Evolutionary conservation across 345 rosid species (phyloP).

Genomic region (Crucihimalaya himalaica): DNA sequence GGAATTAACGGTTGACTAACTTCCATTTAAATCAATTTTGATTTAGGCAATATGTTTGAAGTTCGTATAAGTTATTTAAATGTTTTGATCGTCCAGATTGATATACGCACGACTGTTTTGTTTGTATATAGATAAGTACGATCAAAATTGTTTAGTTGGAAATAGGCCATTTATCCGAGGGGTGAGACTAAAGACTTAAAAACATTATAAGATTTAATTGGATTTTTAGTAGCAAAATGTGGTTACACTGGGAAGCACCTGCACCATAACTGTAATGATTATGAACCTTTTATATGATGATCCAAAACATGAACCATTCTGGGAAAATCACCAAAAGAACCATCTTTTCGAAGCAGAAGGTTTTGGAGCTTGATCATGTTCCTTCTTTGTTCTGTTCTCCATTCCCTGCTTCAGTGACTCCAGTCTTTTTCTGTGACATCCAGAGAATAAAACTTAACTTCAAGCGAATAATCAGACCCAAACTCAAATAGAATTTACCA

Average conservation of each 20-base stretch:
- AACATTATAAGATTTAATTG: not conserved
- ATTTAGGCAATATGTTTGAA: no score
- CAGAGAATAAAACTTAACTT: not conserved
- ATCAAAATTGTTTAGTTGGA: no score
- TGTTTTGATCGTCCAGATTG: no score
- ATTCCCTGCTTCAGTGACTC: slow-evolving; percentile 73
- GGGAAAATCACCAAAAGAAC: slow-evolving; percentile 62
- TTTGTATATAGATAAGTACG: no score
- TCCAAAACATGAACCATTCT: not conserved
- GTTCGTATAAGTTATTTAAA: no score
- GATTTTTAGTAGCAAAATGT: not conserved
- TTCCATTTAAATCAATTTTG: no score
- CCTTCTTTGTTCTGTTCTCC: slow-evolving; percentile 53
- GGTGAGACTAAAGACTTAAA: no score
- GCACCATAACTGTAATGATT: not conserved
- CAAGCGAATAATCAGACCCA: not conserved
- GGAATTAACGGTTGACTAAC: no score
- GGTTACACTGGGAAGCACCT: not conserved
- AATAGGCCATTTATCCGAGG: no score
- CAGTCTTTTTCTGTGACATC: slow-evolving; percentile 57
- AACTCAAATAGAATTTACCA: not conserved
- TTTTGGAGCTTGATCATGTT: slow-evolving; percentile 43
- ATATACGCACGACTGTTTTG: no score
- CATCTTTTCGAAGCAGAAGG: slow-evolving; percentile 46
- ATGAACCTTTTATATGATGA: slow-evolving; percentile 14